Evolutionary conservation across 2,329 filamentous ascomycete genomes (phyloP).

Genomic region (Xylariaceae sp.): DNA sequence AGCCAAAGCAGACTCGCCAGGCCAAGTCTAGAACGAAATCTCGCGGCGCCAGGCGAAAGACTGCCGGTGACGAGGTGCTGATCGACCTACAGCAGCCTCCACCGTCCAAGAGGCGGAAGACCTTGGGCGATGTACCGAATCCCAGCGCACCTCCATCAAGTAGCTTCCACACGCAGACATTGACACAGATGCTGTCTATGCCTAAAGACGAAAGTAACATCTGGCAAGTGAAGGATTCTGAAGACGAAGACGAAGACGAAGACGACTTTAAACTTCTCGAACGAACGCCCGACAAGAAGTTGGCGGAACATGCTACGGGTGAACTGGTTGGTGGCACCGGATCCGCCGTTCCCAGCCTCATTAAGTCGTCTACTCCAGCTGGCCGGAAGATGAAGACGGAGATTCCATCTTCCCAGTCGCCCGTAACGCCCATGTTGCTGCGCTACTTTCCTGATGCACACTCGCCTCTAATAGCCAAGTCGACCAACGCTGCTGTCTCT

Average conservation of each 20-base stretch:
- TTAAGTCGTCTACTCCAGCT: constrained; percentile 24
- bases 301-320: constrained; percentile 1
- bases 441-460: constrained; percentile 20
- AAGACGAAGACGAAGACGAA: constrained; percentile 20
- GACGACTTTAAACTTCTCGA: constrained; percentile 19
- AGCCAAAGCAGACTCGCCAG: constrained; percentile 10
- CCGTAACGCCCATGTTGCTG: constrained; percentile 24
- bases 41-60: constrained; percentile 24
- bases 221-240: background rate
- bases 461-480: constrained; percentile 26
- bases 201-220: background rate
- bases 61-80: constrained; percentile 26
- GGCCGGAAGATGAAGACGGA: constrained; percentile 22
- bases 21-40: constrained; percentile 15
- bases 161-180: constrained; percentile 31
- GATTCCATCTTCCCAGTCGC: constrained; percentile 28
- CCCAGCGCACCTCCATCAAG: constrained; percentile 20
- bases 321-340: constrained; percentile 4
- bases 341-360: constrained; percentile 19
- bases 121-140: constrained; percentile 25
- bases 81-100: constrained; percentile 16
- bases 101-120: constrained; percentile 28
- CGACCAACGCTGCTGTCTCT: constrained; percentile 20
- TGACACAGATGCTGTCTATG: constrained; percentile 24
- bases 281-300: constrained; percentile 26